Evolutionary conservation across 495 filamentous ascomycete species (phyloP), one percentile per base, ranked within the genome.

Genomic region (Terfezia claveryi): DNA sequence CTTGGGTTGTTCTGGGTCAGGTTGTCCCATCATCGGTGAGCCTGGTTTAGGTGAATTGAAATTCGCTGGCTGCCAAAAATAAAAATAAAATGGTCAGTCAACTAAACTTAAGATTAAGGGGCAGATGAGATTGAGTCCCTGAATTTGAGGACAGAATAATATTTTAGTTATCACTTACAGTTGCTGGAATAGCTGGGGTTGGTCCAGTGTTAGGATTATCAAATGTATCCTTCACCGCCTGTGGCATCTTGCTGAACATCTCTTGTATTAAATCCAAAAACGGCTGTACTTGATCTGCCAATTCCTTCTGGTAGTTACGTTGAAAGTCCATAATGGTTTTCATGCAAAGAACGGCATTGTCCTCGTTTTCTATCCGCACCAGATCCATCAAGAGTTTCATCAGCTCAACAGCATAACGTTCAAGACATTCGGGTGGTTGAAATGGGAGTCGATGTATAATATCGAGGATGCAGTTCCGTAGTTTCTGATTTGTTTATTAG

Each of bases 321-420:
- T 89, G 83, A 64, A 95, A 77, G 63, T 99, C 91, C 75, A 94
- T 94, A 53, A 94, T 84, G 1, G 87, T 93, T 72, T 96, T 96
- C 74, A 99, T 88, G 64, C 88, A 95, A 54, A 99, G 72, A 12
- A 93, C 85, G 2, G 88, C 92, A 72, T 99, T 99, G 49, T 99
- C 92, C 66, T 99, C 92, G 61, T 99, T 99, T 65, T 99, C 92
- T 49, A 76, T 80, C 56, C 80, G 80, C 53, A 94, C 86, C 27
- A 99, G 72, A 37, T 74, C 72, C 83, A 96, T 91, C 56, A 95
- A 69, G 56, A 89, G 72, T 62, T 94, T 86, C 38, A 94, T 87
- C 57, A 93, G 78, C 57, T 86, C 81, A 41, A 76, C 74, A 16
- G 88, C 89, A 64, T 87, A 91, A 4, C 81, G 83, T 67, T 94